phyloP scores from a whole-genome alignment of 1,284 basidiomycete species.

The Malassezia arunalokei region DNA sequence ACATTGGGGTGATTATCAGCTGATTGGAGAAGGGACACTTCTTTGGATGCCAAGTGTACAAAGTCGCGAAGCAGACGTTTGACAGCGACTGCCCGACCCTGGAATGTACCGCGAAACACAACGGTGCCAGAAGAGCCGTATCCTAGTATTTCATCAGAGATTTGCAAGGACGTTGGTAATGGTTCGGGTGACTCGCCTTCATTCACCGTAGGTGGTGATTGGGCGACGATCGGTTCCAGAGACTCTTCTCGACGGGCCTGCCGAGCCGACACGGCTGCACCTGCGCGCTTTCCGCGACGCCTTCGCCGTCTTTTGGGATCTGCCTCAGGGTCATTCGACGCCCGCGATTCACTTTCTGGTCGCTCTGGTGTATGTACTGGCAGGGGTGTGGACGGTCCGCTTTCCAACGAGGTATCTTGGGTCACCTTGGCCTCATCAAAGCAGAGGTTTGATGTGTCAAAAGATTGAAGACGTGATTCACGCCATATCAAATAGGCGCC shows the following conservation, averaged over 20 bases:
- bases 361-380: background rate
- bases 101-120: conserved; percentile 81
- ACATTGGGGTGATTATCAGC: conserved; percentile 92
- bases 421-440: too few relatives aligned
- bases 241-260: conserved; percentile 3
- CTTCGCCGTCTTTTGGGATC: conserved; percentile 15
- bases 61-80: conserved; percentile 92
- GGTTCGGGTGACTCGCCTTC: background rate
- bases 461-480: background rate
- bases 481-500: background rate
- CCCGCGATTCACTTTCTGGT: background rate
- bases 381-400: too few relatives aligned
- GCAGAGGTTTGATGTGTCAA: background rate
- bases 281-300: conserved; percentile 38
- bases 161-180: conserved; percentile 3
- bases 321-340: background rate
- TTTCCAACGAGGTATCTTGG: too few relatives aligned
- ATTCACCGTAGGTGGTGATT: background rate
- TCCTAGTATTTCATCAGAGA: conserved; percentile 48
- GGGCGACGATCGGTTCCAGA: background rate
- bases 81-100: conserved; percentile 89
- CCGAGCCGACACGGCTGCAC: conserved; percentile 41
- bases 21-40: conserved; percentile 83
- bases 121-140: conserved; percentile 94
- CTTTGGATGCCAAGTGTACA: conserved; percentile 81